phyloP scores from a whole-genome alignment of 2,329 filamentous ascomycete genomes.

The Colletotrichum sp. region DNA sequence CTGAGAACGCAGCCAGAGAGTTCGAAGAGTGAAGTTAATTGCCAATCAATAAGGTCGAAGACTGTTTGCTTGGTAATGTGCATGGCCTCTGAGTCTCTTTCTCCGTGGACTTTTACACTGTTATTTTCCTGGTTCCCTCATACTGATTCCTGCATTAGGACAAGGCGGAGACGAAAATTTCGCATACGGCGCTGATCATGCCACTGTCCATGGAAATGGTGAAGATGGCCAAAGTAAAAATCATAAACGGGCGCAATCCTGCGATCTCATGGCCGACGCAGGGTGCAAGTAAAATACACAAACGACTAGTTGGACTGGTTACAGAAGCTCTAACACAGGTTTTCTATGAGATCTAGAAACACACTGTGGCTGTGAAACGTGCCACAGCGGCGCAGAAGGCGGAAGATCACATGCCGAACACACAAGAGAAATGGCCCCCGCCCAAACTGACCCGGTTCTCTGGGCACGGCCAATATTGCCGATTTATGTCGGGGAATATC shows the following conservation, averaged over 20 bases:
- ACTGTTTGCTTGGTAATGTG: background rate
- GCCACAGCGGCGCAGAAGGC: background rate
- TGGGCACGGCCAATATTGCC: background rate
- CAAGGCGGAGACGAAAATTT: background rate
- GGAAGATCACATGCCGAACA: background rate
- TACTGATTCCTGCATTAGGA: background rate
- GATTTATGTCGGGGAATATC: background rate
- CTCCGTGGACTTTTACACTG: background rate
- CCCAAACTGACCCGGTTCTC: background rate
- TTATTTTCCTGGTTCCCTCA: background rate
- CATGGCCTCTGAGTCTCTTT: background rate
- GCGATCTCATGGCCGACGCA: background rate
- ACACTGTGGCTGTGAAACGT: background rate
- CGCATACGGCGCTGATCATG: background rate
- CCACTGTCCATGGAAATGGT: background rate
- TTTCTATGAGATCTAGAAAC: background rate
- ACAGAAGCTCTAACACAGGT: background rate
- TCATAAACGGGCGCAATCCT: background rate
- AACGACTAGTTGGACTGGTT: background rate
- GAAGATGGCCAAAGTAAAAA: rapidly evolving
- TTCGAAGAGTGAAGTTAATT: background rate
- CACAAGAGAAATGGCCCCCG: background rate
- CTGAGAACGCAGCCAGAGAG: background rate
- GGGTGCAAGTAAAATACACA: background rate
- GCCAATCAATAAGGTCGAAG: background rate